Conservation (phyloP, 1,284 basidiomycete species). For the Irpex rosettiformis region DNA sequence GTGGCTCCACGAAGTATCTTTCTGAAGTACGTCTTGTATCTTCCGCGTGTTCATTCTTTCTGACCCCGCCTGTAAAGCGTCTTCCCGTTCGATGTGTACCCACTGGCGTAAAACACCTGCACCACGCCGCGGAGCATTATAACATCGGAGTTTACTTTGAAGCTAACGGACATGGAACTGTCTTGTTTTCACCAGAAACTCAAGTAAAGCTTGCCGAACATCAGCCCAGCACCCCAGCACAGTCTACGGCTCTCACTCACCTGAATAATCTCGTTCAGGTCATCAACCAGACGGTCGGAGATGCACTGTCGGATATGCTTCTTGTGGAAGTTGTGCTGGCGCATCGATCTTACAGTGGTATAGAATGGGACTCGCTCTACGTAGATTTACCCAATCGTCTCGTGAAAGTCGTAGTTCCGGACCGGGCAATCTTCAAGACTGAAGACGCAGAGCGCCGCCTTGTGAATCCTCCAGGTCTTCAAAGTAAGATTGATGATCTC, state of each 20-base stretch:
- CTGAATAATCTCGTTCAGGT: constrained; percentile 77
- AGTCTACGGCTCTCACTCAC: constrained; percentile 76
- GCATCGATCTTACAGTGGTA: constrained; percentile 80
- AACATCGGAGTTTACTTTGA: constrained; percentile 99
- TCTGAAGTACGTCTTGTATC: constrained; percentile 52
- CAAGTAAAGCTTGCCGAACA: constrained; percentile 58
- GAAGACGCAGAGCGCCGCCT: constrained; percentile 93
- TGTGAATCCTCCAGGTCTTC: constrained; percentile 77
- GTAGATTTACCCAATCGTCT: constrained; percentile 93
- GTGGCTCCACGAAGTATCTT: constrained; percentile 92
- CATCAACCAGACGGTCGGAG: constrained; percentile 98
- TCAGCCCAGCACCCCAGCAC: constrained; percentile 75
- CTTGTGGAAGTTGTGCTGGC: constrained; percentile 92
- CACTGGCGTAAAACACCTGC: constrained; percentile 97
- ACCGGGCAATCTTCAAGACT: constrained; percentile 86
- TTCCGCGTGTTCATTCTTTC: constrained; percentile 5
- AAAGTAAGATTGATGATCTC: constrained; percentile 84
- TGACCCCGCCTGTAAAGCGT: constrained; percentile 43
- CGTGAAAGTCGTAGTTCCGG: constrained; percentile 91
- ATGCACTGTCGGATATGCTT: constrained; percentile 95
- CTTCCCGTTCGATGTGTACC: constrained; percentile 94
- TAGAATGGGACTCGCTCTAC: constrained; percentile 94
- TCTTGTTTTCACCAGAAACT: constrained; percentile 84
- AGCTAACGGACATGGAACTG: constrained; percentile 98
- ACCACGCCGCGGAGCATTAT: constrained; percentile 94